phyloP scores from a whole-genome alignment of 345 rosid species.

The Salix exigua region DNA sequence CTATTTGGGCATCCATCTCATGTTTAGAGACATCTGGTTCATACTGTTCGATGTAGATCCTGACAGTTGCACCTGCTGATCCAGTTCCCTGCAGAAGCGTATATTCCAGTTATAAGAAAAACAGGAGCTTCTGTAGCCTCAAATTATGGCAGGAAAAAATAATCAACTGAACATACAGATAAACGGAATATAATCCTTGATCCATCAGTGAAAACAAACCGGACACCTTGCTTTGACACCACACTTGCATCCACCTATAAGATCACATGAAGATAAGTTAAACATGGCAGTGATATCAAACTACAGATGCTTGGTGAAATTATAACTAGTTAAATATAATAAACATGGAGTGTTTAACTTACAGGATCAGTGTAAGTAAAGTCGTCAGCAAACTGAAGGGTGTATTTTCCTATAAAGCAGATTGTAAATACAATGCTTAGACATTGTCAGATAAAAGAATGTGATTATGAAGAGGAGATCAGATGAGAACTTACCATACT shows the following conservation, averaged over 20 bases:
- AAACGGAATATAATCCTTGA: slow-evolving; percentile 84
- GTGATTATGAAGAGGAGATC: background rate
- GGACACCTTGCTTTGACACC: slow-evolving; percentile 88
- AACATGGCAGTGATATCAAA: slow-evolving; percentile 1
- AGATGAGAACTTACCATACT: slow-evolving; percentile 49
- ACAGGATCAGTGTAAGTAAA: slow-evolving; percentile 89
- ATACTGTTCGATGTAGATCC: slow-evolving; percentile 77
- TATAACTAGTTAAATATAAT: background rate
- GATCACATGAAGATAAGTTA: slow-evolving; percentile 8
- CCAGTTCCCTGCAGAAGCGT: slow-evolving; percentile 70
- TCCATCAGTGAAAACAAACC: slow-evolving; percentile 85
- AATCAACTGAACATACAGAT: slow-evolving; percentile 48
- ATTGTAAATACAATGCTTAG: slow-evolving; percentile 7
- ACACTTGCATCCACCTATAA: slow-evolving; percentile 93
- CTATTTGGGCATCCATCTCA: slow-evolving; percentile 82
- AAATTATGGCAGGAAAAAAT: slow-evolving; percentile 6
- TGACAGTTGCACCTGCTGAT: slow-evolving; percentile 87
- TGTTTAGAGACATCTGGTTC: slow-evolving; percentile 81
- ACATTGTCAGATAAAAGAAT: background rate
- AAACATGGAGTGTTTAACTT: slow-evolving; percentile 26
- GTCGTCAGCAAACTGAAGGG: slow-evolving; percentile 80
- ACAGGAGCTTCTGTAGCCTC: background rate
- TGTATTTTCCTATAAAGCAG: slow-evolving; percentile 54
- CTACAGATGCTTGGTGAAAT: background rate
- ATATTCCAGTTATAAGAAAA: slow-evolving; percentile 9